Evolutionary conservation across 179 eudicot species (phyloP).

Genomic region (Corrigiola litoralis): DNA sequence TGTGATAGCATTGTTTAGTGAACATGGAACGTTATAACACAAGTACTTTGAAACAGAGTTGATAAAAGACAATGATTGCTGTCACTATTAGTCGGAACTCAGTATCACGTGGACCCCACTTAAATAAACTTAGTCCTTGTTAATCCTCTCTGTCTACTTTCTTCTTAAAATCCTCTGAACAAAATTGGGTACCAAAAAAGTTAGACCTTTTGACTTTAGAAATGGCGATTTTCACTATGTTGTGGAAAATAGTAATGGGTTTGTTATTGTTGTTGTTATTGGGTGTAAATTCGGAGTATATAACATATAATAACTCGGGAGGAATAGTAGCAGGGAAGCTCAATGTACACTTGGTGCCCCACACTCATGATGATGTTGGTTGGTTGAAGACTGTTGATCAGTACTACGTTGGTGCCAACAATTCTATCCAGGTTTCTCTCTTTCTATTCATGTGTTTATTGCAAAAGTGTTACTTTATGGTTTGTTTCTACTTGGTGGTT

Average conservation of each 20-base stretch:
- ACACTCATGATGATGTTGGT: conserved; percentile 90
- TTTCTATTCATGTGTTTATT: not conserved
- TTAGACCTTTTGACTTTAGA: no score
- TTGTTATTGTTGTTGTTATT: conserved; percentile 8
- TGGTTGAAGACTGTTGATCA: conserved; percentile 96
- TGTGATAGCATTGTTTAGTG: no score
- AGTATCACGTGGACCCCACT: conserved; percentile 10
- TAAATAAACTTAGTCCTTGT: not conserved
- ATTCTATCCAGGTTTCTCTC: conserved; percentile 57
- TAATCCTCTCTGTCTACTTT: not conserved
- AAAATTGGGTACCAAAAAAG: not conserved
- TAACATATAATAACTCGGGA: conserved; percentile 54
- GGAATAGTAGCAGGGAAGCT: conserved; percentile 41
- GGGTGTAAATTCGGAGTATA: conserved; percentile 42
- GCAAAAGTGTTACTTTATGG: not conserved
- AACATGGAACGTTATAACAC: no score
- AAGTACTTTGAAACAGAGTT: not conserved
- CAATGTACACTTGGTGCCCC: conserved; percentile 93
- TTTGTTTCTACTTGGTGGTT: not conserved
- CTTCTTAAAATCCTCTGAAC: not conserved
- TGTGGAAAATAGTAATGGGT: not conserved
- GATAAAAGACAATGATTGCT: not conserved
- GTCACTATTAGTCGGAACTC: no score
- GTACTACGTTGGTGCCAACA: conserved; percentile 74
- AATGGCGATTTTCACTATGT: conserved; percentile 8